Evolutionary conservation across 2,329 filamentous ascomycete species (phyloP).

Genomic region (Aspergillus udagawae): DNA sequence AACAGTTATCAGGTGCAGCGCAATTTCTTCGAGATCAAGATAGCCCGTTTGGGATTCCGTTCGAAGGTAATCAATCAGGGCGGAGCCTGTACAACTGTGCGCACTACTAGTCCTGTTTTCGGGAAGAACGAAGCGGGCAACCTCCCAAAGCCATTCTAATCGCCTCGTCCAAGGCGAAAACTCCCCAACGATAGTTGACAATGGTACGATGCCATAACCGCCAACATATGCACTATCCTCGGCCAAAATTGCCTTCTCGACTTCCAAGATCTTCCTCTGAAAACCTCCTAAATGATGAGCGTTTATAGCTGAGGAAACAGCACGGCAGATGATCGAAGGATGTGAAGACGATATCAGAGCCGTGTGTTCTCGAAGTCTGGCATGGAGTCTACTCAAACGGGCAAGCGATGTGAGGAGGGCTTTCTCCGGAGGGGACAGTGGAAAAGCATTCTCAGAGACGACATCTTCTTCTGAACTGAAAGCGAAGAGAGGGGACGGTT

Average conservation of each 20-base stretch:
- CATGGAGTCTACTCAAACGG: slow-evolving; percentile 73
- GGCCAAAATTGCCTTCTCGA: slow-evolving; percentile 73
- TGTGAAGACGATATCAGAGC: slow-evolving; percentile 66
- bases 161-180: slow-evolving; percentile 83
- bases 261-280: slow-evolving; percentile 76
- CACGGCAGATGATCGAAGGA: slow-evolving; percentile 77
- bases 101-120: slow-evolving; percentile 26
- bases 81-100: slow-evolving; percentile 60
- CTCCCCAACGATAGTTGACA: slow-evolving; percentile 77
- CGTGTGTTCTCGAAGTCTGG: slow-evolving; percentile 64
- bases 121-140: slow-evolving; percentile 65
- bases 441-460: slow-evolving; percentile 47
- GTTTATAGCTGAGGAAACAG: slow-evolving; percentile 74
- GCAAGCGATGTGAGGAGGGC: slow-evolving; percentile 75
- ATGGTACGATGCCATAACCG: slow-evolving; percentile 86
- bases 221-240: slow-evolving; percentile 78
- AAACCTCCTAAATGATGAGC: slow-evolving; percentile 74
- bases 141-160: slow-evolving; percentile 80
- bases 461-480: slow-evolving; percentile 45
- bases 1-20: slow-evolving; percentile 66
- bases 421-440: slow-evolving; percentile 71
- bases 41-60: slow-evolving; percentile 82
- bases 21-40: slow-evolving; percentile 74
- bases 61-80: slow-evolving; percentile 72
- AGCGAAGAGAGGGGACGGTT: slow-evolving; percentile 82